Evolutionary conservation across 2,329 filamentous ascomycete genomes (phyloP).

Genomic region (Thielaviopsis musarum): DNA sequence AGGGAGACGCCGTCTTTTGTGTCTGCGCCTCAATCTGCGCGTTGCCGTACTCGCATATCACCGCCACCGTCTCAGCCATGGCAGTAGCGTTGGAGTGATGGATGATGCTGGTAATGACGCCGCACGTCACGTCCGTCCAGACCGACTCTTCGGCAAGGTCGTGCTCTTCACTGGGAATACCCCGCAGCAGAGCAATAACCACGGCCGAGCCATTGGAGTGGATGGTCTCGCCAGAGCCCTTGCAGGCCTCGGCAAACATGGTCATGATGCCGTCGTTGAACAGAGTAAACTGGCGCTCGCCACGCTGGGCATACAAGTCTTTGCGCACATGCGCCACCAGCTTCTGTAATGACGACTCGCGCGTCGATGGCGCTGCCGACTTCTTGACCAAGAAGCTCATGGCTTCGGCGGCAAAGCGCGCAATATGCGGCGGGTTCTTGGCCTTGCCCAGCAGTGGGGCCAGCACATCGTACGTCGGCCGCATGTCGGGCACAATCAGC

Average conservation of each 20-base stretch:
- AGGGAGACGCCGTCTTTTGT: slow-evolving; percentile 13
- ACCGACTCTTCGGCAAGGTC: slow-evolving; percentile 27
- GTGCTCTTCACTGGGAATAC: slow-evolving; percentile 33
- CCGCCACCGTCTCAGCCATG: slow-evolving; percentile 50
- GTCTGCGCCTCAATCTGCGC: slow-evolving; percentile 19
- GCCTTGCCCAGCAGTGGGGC: slow-evolving; percentile 69
- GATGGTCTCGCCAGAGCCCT: slow-evolving; percentile 40
- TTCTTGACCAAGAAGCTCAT: slow-evolving; percentile 89
- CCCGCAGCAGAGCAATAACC: slow-evolving; percentile 32
- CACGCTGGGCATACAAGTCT: slow-evolving; percentile 41
- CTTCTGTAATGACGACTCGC: slow-evolving; percentile 51
- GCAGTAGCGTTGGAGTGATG: slow-evolving; percentile 65
- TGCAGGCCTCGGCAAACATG: slow-evolving; percentile 71
- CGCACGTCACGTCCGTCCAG: slow-evolving; percentile 53
- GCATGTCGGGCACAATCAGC: slow-evolving; percentile 67
- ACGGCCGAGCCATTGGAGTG: slow-evolving; percentile 43
- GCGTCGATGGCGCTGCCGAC: slow-evolving; percentile 59
- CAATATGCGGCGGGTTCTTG: slow-evolving; percentile 70
- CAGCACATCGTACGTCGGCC: slow-evolving; percentile 71
- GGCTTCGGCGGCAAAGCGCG: slow-evolving; percentile 84
- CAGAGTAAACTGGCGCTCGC: slow-evolving; percentile 42
- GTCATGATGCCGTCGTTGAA: slow-evolving; percentile 85
- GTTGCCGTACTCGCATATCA: slow-evolving; percentile 35
- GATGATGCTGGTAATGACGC: slow-evolving; percentile 63
- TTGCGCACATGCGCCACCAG: slow-evolving; percentile 58